phyloP scores from a whole-genome alignment of 306 rosid species.

The Pyrus bretschneideri region DNA sequence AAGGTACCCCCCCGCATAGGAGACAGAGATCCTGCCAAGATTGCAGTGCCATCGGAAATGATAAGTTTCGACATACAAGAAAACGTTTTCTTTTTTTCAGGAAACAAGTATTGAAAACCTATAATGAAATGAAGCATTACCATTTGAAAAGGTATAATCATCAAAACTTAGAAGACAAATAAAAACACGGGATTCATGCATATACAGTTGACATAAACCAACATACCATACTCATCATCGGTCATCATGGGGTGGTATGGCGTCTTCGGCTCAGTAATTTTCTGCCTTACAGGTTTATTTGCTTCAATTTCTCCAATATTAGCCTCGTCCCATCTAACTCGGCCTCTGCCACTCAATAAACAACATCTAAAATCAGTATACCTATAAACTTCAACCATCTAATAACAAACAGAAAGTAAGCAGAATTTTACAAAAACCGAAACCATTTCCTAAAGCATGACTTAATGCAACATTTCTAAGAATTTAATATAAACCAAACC shows the following conservation, averaged over 20 bases:
- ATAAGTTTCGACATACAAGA: background rate
- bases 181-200: background rate
- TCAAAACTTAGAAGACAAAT: background rate
- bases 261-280: slow-evolving; percentile 97
- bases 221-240: slow-evolving; percentile 79
- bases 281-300: slow-evolving; percentile 95
- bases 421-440: background rate
- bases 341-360: slow-evolving; percentile 35
- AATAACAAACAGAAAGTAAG: background rate
- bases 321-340: slow-evolving; percentile 86
- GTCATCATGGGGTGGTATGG: slow-evolving; percentile 95
- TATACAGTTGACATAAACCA: slow-evolving; percentile 3
- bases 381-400: background rate
- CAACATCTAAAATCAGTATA: slow-evolving; percentile 8
- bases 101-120: background rate
- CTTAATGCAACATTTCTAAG: background rate
- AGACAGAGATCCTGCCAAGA: slow-evolving; percentile 59
- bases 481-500: background rate
- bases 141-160: background rate
- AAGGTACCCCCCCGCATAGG: slow-evolving; percentile 61
- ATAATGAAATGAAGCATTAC: background rate
- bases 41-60: background rate
- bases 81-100: background rate
- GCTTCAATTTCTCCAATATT: slow-evolving; percentile 93
- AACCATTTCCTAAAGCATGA: background rate